A percentile compares a stretch with the other conserved stretches of the same genome.
phyloP scores from a whole-genome alignment of 2,329 filamentous ascomycete species.

The Xylaria multiplex region DNA sequence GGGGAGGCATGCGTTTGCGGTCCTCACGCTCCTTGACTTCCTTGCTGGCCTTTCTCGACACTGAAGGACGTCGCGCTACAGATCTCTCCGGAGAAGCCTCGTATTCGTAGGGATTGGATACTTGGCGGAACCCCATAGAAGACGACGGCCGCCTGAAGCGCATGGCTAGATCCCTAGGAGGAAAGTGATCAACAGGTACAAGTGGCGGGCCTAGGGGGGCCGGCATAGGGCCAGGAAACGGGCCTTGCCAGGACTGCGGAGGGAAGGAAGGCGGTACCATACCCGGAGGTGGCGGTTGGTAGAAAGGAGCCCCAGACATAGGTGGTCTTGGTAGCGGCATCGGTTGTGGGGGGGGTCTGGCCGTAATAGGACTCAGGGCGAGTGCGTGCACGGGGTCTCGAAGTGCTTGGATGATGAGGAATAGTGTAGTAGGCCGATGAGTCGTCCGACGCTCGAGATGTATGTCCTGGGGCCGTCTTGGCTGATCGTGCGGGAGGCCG shows the following conservation, averaged over 20 bases:
- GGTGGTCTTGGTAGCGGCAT: conserved; percentile 48
- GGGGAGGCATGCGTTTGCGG: conserved; percentile 61
- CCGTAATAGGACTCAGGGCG: conserved; percentile 54
- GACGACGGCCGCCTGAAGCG: conserved; percentile 52
- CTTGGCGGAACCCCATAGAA: conserved; percentile 54
- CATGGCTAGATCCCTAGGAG: conserved; percentile 40
- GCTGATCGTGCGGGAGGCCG: conserved; percentile 50
- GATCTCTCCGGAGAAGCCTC: conserved; percentile 52
- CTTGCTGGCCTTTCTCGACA: conserved; percentile 51
- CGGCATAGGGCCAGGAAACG: conserved; percentile 38
- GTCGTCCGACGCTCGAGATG: conserved; percentile 51
- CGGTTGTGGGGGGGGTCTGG: conserved; percentile 37
- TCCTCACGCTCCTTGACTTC: conserved; percentile 58
- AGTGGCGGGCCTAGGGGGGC: conserved; percentile 34
- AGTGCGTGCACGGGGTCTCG: conserved; percentile 55
- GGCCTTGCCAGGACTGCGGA: conserved; percentile 38
- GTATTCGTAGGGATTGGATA: conserved; percentile 55
- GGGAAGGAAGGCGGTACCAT: conserved; percentile 44
- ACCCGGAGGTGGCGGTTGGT: conserved; percentile 46
- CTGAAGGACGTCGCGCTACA: conserved; percentile 56
- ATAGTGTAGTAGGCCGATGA: conserved; percentile 54
- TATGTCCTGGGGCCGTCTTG: conserved; percentile 51
- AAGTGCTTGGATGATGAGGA: conserved; percentile 47
- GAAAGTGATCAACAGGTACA: conserved; percentile 38
- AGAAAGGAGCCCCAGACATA: conserved; percentile 51